A percentile compares a stretch with the other conserved stretches of the same genome.
Conservation (phyloP, 768 basidiomycete genomes). For the Boletus edulis region DNA sequence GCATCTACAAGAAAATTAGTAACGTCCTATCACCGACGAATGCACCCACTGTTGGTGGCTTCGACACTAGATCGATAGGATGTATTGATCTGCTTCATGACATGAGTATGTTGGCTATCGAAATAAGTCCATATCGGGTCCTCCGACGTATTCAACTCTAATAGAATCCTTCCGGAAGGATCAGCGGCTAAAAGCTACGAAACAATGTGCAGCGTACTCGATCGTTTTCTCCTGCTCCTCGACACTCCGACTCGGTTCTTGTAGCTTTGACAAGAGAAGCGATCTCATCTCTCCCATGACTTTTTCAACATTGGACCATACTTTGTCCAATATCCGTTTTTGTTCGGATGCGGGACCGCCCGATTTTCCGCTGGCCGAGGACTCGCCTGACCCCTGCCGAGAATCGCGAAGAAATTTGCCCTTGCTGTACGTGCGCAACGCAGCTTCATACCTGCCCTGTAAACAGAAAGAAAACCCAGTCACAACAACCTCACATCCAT, state of each 20-base stretch:
- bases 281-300: constrained; percentile 90
- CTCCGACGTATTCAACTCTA: constrained; percentile 82
- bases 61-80: constrained; percentile 53
- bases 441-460: constrained; percentile 91
- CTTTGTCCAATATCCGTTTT: constrained; percentile 90
- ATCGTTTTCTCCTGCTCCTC: constrained; percentile 98
- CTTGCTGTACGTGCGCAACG: constrained; percentile 95
- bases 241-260: constrained; percentile 73
- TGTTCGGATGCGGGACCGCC: constrained; percentile 68
- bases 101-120: constrained; percentile 87
- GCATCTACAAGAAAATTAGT: constrained; percentile 36
- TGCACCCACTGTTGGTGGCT: constrained; percentile 44
- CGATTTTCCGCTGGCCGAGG: constrained; percentile 53
- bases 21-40: constrained; percentile 1
- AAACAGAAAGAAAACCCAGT: neutral
- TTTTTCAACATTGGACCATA: constrained; percentile 93
- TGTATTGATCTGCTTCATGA: constrained; percentile 72
- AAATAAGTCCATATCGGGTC: constrained; percentile 97
- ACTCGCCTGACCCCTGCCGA: constrained; percentile 77
- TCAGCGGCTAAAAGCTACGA: constrained; percentile 6
- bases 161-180: constrained; percentile 59
- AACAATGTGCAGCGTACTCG: constrained; percentile 56
- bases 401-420: constrained; percentile 89
- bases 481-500: neutral
- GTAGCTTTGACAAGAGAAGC: constrained; percentile 71